Base-by-base conservation (phyloP, 2,329 filamentous ascomycete species). In the Phyllosticta citribraziliensis region DNA sequence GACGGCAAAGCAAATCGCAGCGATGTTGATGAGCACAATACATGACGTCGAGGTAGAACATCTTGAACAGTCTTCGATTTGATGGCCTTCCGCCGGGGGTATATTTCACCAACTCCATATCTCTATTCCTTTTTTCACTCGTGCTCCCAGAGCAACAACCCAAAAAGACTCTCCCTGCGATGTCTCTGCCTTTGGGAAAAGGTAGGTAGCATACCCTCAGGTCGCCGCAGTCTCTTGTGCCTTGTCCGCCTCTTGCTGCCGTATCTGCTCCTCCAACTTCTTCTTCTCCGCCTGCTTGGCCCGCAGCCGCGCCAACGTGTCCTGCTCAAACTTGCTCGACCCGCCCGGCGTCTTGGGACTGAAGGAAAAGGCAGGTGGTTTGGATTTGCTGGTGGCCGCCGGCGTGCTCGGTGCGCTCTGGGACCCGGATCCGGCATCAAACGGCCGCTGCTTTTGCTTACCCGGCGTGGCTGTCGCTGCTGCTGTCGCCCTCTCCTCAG, bases 231-330 rank as follows among this genome's bases (percentile, higher is more conserved):
- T 24, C 19, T 12, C 52, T 27, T 53, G 22, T 19, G 60, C 60
- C 35, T 40, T 56, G 55, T 57, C 60, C 55, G 71, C 73, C 62
- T 78, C 76, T 51, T 74, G 67, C 55, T 68, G 67, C 47, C 74
- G 66, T 17, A 78, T 76, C 65, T 78, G 73, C 55, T 77, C 77
- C 57, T 78, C 76, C 40, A 78, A 35, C 19, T 72, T 67, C 64
- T 70, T 72, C 65, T 75, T 76, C 66, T 79, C 76, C 1, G 75
- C 76, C 58, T 73, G 69, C 27, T 52, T 60, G 17, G 61, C 61
- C 65, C 75, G 78, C 54, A 78, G 62, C 22, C 75, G 69, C 61
- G 78, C 78, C 73, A 78, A 74, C 2, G 73, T 78, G 1, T 74
- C 67, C 56, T 79, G 76, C 59, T 78, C 73, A 17, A 68, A 59